These are phyloP conservation scores for Clarkia xantiana DNA, from an alignment of 345 rosid species.

Conservation along the genomic window DNA sequence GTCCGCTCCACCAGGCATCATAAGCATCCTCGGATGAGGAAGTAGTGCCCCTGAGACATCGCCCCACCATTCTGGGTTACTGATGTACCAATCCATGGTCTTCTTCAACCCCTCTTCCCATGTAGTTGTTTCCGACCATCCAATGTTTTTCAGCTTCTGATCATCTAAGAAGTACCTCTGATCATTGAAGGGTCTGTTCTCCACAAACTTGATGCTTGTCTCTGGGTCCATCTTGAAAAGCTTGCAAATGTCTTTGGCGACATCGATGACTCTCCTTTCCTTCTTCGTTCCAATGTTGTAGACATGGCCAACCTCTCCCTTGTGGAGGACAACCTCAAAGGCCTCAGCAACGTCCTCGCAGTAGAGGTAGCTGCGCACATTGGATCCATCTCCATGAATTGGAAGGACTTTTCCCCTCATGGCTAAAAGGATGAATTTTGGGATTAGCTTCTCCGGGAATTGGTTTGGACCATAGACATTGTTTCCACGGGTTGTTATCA, in stretches of 20 bases:
- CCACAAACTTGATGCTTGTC: constrained; percentile 56
- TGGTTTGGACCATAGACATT: constrained; percentile 85
- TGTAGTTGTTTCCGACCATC: constrained; percentile 30
- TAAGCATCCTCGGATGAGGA: constrained; percentile 40
- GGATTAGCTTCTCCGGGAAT: constrained; percentile 82
- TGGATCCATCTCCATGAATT: constrained; percentile 81
- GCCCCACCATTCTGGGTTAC: constrained; percentile 47
- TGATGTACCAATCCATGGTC: constrained; percentile 36
- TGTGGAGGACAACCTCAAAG: constrained; percentile 75
- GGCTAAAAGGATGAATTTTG: constrained; percentile 76
- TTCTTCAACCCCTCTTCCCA: constrained; percentile 43
- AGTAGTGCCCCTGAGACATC: constrained; percentile 41
- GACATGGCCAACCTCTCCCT: constrained; percentile 83
- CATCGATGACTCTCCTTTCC: constrained; percentile 86
- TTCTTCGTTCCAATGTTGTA: constrained; percentile 75
- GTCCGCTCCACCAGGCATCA: constrained; percentile 39
- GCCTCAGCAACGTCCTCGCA: constrained; percentile 95
- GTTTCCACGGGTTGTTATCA: constrained; percentile 86
- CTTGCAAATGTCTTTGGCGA: constrained; percentile 61
- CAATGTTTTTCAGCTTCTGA: constrained; percentile 29
- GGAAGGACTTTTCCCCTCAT: constrained; percentile 62
- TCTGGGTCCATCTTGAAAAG: constrained; percentile 56
- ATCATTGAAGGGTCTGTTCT: constrained; percentile 59
- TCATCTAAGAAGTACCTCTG: constrained; percentile 42
- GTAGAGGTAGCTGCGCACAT: constrained; percentile 72